These are phyloP conservation scores for Ambrosiella beaveri DNA, from an alignment of 2,329 filamentous ascomycete genomes.

Conservation along the genomic window DNA sequence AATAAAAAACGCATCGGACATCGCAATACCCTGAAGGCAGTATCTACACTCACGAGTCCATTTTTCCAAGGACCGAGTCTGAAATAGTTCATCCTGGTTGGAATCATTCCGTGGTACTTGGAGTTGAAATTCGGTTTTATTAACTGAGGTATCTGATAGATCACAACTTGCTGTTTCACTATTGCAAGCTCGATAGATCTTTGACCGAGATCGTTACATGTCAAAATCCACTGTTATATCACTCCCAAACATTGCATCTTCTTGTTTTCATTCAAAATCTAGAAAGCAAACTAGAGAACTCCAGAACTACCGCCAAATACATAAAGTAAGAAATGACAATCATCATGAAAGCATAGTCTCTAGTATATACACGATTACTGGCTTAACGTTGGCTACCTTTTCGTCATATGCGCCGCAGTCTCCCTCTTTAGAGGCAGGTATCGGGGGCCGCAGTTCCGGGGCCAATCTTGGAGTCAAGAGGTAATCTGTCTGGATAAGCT, in stretches of 20 bases:
- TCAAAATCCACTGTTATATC: neutral
- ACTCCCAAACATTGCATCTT: neutral
- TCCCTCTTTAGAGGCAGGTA: slow-evolving; percentile 16
- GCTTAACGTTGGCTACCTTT: neutral
- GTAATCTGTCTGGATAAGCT: slow-evolving; percentile 57
- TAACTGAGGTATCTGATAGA: no score
- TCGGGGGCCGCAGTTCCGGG: slow-evolving; percentile 19
- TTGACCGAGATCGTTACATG: neutral
- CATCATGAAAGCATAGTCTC: neutral
- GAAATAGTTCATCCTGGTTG: no score
- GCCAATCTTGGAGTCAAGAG: slow-evolving; percentile 52
- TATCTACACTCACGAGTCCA: no score
- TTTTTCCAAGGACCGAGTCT: no score
- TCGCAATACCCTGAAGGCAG: no score
- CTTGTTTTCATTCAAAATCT: neutral
- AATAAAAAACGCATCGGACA: no score
- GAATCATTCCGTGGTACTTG: no score
- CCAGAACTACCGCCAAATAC: neutral
- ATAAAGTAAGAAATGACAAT: no score
- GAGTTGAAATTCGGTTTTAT: no score
- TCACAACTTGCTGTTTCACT: neutral
- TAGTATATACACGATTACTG: neutral
- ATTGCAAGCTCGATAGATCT: neutral
- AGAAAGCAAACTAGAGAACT: neutral
- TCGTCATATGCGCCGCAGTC: neutral